Base-by-base conservation (phyloP, 2,329 filamentous ascomycete species). In the Raffaelea ambrosiae region DNA sequence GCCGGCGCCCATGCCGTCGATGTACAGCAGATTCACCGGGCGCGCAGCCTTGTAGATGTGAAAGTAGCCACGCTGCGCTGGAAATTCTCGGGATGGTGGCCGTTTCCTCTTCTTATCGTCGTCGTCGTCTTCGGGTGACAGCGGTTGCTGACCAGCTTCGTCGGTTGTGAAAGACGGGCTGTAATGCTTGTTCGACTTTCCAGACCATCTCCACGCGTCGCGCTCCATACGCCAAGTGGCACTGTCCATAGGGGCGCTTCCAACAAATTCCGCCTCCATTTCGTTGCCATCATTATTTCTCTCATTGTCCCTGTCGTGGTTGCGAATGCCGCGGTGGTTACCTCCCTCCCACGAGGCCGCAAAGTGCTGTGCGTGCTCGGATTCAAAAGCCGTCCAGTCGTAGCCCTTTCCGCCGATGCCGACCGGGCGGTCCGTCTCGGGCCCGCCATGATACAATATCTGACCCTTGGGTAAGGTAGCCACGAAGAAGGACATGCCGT, bases 341-440 rank as follows among this genome's bases (percentile, higher is more conserved):
- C 26, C 26, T 29, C 43, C 31, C 4, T 38, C 39, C 20, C 45
- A 42, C 40, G 43, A 46, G 18, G 59, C 58, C 2, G 83, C 79
- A 63, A 89, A 88, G 3, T 69, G 59, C 54, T 84, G 69, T 0
- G 84, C 81, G 62, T 89, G 86, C 56, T 89, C 84, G 3, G 83
- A 74, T 60, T 89, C 85, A 57, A 88, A 89, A 0, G 86, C 85
- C 1, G 89, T 68, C 84, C 85, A 88, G 56, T 88, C 81, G 3
- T 71, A 74, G 0, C 51, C 51, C 21, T 41, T 26, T 1, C 44
- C 48, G 22, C n/a, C 40, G 1, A 52, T 7, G 2, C 70, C 73
- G 3, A 63, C 61, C 0, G 85, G 71, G 0, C 70, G 66, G 1
- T 72, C 61, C 1, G 66, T 54, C 0, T 57, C 60, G 9, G 54